Evolutionary conservation across 768 basidiomycete species (phyloP), one percentile per base, ranked within the genome.

Genomic region (Amanita molliuscula): DNA sequence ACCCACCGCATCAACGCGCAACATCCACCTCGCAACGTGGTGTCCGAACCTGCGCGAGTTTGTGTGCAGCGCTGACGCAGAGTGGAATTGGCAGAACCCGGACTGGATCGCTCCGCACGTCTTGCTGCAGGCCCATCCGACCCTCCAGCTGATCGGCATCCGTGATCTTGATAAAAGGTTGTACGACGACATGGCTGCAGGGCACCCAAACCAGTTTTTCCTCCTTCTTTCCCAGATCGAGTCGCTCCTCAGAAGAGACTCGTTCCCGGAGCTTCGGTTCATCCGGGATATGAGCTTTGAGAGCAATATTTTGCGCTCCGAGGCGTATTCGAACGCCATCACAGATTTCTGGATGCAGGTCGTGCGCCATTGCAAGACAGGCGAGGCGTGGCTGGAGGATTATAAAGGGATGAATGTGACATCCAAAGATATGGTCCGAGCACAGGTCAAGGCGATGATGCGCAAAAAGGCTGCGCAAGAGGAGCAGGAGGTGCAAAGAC

Each of bases 21-120:
- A 42, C 55, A 28, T 79, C 15, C 76, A 76, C 3, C 69, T 87
- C 5, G 79, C 78, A n/a, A 68, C 69, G 15, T 83, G 80, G 79
- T 84, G 82, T 54, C 85, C 85, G 0, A 79, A 81, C 54, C 67
- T 88, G 33, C 67, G 66, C 29, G 74, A 84, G 57, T 82, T 88
- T 61, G 81, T 88, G 44, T 86, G 83, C 59, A 77, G 74, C 38
- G 84, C 85, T 1, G 83, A 87, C 53, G 84, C 84, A 0, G 84
- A 84, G 57, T 88, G 85, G 85, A 82, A 86, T 54, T 87, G 85
- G 85, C 73, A 79, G 56, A 72, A 68, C 46, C 85, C 85, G 0
- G 84, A 88, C 59, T 87, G 84, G 85, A 86, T 87, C 57, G 82
- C 85, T 11, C 83, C 85, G 3, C 85, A 88, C 49, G 71, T 84